Evolutionary conservation across 352 stramenopile genomes (phyloP).

Genomic region (Phytophthora fragariaefolia): DNA sequence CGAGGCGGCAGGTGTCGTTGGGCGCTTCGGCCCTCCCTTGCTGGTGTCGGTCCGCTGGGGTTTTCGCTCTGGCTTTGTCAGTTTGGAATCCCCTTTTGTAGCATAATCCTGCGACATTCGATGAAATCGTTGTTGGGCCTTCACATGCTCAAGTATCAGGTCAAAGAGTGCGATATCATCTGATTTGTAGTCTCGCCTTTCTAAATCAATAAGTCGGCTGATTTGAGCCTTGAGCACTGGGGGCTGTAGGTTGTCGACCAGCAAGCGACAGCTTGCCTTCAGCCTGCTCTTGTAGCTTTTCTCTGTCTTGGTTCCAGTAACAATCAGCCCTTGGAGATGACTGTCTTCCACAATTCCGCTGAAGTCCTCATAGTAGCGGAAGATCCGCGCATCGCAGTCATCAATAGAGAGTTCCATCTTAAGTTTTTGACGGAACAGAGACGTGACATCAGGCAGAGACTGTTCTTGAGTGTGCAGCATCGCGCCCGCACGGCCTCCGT

Average conservation of each 20-base stretch:
- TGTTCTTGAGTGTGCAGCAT: conserved; percentile 9
- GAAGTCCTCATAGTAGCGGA: conserved; percentile 12
- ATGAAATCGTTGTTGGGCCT: conserved; percentile 2
- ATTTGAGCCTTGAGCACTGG: neutral
- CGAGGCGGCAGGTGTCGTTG: neutral
- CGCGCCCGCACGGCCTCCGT: neutral
- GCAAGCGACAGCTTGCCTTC: conserved; percentile 2
- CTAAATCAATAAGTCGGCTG: neutral
- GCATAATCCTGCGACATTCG: neutral
- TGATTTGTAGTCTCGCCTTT: neutral
- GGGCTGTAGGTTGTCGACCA: conserved; percentile 11
- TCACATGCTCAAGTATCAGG: conserved; percentile 11
- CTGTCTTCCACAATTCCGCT: conserved; percentile 12
- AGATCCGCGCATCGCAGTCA: conserved; percentile 10
- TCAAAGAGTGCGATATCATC: conserved; percentile 9
- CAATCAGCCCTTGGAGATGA: conserved; percentile 6
- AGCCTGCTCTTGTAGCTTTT: conserved; percentile 1
- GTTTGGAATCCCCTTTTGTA: neutral
- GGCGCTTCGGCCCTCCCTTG: too few relatives aligned
- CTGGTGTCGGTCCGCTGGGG: neutral
- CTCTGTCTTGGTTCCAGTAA: neutral
- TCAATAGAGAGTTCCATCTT: conserved; percentile 14
- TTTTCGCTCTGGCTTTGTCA: neutral
- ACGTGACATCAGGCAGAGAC: conserved; percentile 9
- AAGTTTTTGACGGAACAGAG: conserved; percentile 10